Base-by-base conservation (phyloP, 1,284 basidiomycete species). In the Apiotrichum domesticum region DNA sequence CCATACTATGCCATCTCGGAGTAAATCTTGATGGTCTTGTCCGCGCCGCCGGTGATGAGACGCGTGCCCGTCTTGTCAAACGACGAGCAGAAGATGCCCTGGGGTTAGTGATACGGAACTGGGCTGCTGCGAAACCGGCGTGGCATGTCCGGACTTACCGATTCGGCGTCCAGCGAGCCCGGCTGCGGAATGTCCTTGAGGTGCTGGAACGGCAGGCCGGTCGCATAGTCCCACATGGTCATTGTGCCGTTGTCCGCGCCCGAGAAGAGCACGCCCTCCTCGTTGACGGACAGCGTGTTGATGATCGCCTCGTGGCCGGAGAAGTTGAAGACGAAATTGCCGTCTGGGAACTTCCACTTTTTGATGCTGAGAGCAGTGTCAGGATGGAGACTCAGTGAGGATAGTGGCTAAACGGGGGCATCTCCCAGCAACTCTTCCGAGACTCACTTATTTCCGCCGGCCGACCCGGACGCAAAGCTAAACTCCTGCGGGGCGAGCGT, bases 261-360 rank as follows among this genome's bases (percentile, higher is more conserved):
- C 11, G 92, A 95, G 79, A 97, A 98, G 73, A 98, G 85, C 40
- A 98, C 95, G 21, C 95, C 94, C 65, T 98, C 95, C 29, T 89
- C 81, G 71, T 98, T 98, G 63, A 97, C 88, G 21, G 87, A 86
- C 56, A 98, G 73, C 21, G 93, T 95, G 77, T 99, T 99, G 80
- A 98, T 91, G 75, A 98, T 97, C 1, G 92, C 90, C 63, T 97
- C 93, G 73, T 98, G 95, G 0, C 94, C 93, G 53, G 85, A 83
- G 75, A 98, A 97, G 79, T 97, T 97, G 81, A 87, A 89, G 7
- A 98, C 91, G 65, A 98, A 95, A 1, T 84, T 79, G 43, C 96
- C 96, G 63, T 98, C 92, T 10, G 95, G 95, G 68, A 91, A 98
- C 70, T 95, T 94, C 95, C 95, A 99, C 73, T 97, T 97, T 76